Base-by-base conservation (phyloP, 805 yeast genomes). In the Ogataea salicorniae region DNA sequence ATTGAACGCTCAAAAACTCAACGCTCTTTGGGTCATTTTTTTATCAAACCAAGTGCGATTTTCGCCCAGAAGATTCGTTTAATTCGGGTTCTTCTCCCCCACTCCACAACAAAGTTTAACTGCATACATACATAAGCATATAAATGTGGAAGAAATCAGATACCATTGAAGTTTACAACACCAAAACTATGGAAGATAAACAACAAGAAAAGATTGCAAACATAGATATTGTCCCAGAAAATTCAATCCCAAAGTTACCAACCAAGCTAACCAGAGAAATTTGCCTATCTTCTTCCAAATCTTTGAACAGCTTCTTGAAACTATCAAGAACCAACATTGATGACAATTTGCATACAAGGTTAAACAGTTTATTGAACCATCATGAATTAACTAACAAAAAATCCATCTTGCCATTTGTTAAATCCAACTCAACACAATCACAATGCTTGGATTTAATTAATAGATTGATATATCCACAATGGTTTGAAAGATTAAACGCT, bases 311-410 rank as follows among this genome's bases (percentile, higher is more conserved):
- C 4, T 73, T 73, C 46, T 51, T 73, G 20, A 55, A 61, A 18
- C 48, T 66, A 0, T 70, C 76, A 3, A 56, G 78, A 50, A 51
- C 51, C 34, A 52, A 63, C 5, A 56, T 70, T 11, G 84, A 79
- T 52, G 83, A 79, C 55, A 72, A 70, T 5, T 55, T 79, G 0
- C 68, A 61, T 35, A 72, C 74, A 37, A 60, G 71, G 37, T 50
- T 79, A 26, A 76, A 77, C 43, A 70, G 72, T 9, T 49, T 69
- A 7, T 49, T 65, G 14, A 67, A 58, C 42, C 67, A 62, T 38
- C 64, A 60, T 40, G 67, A 62, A 31, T 34, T 52, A 20, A 33
- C 39, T 16, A 34, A 42, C 8, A 48, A 48, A 26, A 31, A 44
- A 3, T 59, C 64, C 13, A 57, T 64, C 16, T 46, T 62, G 13